Conservation (phyloP, 2,329 filamentous ascomycete genomes). For the Phyllosticta paracitricarpa region DNA sequence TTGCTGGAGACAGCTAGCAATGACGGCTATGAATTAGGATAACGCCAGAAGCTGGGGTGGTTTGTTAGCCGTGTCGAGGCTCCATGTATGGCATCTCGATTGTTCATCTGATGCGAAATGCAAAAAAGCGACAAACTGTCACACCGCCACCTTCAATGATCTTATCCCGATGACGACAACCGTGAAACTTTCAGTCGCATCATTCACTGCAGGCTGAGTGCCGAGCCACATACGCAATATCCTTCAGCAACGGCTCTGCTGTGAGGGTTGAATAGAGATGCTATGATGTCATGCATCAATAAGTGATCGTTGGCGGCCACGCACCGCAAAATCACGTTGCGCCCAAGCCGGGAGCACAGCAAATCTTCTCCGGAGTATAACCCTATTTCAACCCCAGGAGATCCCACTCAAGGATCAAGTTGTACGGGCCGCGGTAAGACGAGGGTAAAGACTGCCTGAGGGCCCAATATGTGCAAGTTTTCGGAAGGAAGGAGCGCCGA, state of each 20-base stretch:
- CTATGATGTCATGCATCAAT: background rate
- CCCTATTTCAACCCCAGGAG: slow-evolving; percentile 6
- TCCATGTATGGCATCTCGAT: background rate
- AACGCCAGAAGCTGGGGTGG: background rate
- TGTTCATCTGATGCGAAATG: background rate
- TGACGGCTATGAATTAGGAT: background rate
- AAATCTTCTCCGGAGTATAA: slow-evolving; percentile 5
- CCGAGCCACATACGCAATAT: background rate
- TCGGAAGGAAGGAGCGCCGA: background rate
- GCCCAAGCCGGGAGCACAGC: background rate
- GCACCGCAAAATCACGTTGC: background rate
- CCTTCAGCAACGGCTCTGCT: background rate
- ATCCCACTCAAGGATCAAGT: background rate
- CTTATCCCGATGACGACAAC: background rate
- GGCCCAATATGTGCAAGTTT: background rate
- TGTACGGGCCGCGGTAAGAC: background rate
- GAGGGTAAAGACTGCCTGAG: background rate
- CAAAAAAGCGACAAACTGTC: background rate
- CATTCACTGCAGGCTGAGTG: background rate
- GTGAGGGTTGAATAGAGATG: background rate
- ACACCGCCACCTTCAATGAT: background rate
- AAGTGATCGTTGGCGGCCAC: background rate
- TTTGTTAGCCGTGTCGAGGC: background rate
- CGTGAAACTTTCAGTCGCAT: background rate
- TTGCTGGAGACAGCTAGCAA: background rate